Evolutionary conservation across 1,139 yeast species (phyloP).

Genomic region (Tardiomyces depauwii): DNA sequence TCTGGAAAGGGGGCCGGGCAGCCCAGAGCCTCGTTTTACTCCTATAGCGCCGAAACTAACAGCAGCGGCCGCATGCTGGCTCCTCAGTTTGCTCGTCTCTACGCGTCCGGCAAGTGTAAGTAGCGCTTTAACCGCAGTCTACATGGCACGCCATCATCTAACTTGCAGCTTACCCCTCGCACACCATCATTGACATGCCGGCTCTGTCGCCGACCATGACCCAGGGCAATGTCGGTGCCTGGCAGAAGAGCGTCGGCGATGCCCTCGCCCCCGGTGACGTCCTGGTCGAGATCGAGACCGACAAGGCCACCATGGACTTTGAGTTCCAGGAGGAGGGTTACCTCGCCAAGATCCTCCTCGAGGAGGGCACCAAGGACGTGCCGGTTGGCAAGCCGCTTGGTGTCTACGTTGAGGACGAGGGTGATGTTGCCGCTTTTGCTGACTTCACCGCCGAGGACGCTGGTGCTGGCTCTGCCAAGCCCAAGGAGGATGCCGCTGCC

Average conservation of each 20-base stretch:
- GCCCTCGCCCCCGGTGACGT: conserved; percentile 82
- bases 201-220: conserved; percentile 98
- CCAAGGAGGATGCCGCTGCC: conserved; percentile 29
- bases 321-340: conserved; percentile 98
- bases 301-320: conserved; percentile 97
- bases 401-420: conserved; percentile 82
- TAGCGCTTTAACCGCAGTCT: neutral
- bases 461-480: conserved; percentile 37
- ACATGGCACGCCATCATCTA: neutral
- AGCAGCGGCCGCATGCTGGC: conserved; percentile 1
- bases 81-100: conserved; percentile 8
- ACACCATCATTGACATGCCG: conserved; percentile 72
- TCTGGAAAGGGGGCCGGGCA: no score
- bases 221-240: conserved; percentile 78
- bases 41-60: no score
- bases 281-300: conserved; percentile 95
- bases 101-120: conserved; percentile 9
- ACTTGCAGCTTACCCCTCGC: conserved; percentile 37
- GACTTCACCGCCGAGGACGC: conserved; percentile 81
- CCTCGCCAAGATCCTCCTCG: conserved; percentile 81
- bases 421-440: conserved; percentile 78
- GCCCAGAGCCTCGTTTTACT: no score
- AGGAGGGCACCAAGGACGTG: conserved; percentile 79
- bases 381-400: conserved; percentile 96
- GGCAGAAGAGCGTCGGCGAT: conserved; percentile 89